Evolutionary conservation across 108 stramenopile species (phyloP), one percentile per base, ranked within the genome.

Genomic region (Fragilariopsis cylindrus): DNA sequence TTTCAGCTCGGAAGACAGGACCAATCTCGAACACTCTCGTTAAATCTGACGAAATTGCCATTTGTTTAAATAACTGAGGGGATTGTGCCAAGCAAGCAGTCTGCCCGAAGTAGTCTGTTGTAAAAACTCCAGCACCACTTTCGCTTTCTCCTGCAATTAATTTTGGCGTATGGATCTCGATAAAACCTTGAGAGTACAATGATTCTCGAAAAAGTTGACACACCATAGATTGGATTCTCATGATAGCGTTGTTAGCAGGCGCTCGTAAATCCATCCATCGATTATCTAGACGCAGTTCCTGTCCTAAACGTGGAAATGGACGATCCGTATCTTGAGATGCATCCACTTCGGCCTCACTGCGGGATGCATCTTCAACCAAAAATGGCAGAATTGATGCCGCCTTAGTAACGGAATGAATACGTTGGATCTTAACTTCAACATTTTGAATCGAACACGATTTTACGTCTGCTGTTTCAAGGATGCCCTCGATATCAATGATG

Each of bases 11-110:
- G 77, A 99, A 99, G 15, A 99, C 98, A 0, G 98, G 98, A 3
- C 96, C 98, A 55, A 96, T 85, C 85, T 98, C 98, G 80, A 97
- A 98, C 3, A 98, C 98, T 18, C 96, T 67, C 12, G 81, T 84
- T 52, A 99, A 67, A 81, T 99, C 98, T 19, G 93, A 93, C 13
- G 97, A 90, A 57, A 99, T 94, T 6, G 98, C 98, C 97, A 99
- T 97, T 83, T 99, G 98, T 71, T 99, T 99, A 91, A 98, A 99
- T 21, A 99, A 81, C 76, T 99, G 98, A 3, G 98, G 98, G 5
- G 96, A 97, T 81, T 99, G 98, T 7, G 98, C 98, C 65, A 99
- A 87, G 84, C 98, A 99, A 0, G 97, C 98, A 4, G 87, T 90
- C 55, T 83, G 81, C 40, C 97, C 98, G 69, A 98, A 98, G 76